phyloP scores from a whole-genome alignment of 2,329 filamentous ascomycete genomes.

The Penicillium sp. region DNA sequence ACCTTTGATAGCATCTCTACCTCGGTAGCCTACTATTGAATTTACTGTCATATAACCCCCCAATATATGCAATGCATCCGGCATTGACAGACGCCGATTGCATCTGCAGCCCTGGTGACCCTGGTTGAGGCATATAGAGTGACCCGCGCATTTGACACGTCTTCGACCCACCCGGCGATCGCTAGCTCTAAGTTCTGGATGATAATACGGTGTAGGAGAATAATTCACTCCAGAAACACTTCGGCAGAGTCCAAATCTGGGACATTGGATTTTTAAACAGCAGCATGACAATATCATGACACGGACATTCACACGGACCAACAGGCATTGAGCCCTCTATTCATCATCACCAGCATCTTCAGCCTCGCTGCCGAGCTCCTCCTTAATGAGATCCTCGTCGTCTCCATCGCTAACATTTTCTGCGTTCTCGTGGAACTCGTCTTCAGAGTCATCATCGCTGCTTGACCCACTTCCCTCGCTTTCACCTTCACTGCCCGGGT shows the following conservation, averaged over 20 bases:
- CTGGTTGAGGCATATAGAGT: not conserved
- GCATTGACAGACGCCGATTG: slow-evolving; percentile 2
- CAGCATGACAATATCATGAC: not conserved
- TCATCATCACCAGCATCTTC: slow-evolving; percentile 38
- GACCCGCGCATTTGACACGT: slow-evolving; percentile 22
- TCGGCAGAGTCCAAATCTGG: not conserved
- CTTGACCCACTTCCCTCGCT: slow-evolving; percentile 48
- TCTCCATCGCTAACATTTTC: slow-evolving; percentile 33
- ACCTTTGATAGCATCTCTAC: not conserved
- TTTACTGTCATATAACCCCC: not conserved
- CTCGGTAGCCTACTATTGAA: not conserved
- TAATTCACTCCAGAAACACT: not conserved
- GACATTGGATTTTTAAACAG: not conserved
- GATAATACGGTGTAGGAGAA: slow-evolving; percentile 2
- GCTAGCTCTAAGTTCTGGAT: not conserved
- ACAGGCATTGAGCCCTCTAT: slow-evolving; percentile 10
- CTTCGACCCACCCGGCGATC: slow-evolving; percentile 16
- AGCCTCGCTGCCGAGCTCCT: slow-evolving; percentile 46
- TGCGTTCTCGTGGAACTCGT: slow-evolving; percentile 26
- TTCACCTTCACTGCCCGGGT: slow-evolving; percentile 50
- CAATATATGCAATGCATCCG: not conserved
- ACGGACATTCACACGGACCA: not conserved
- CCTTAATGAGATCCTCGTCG: slow-evolving; percentile 35
- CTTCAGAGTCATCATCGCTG: slow-evolving; percentile 42
- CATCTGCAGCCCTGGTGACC: not conserved